A percentile compares a stretch with the other conserved stretches of the same genome.
Evolutionary conservation across 805 yeast genomes (phyloP).

Genomic region (Zygosaccharomyces gambellarensis): DNA sequence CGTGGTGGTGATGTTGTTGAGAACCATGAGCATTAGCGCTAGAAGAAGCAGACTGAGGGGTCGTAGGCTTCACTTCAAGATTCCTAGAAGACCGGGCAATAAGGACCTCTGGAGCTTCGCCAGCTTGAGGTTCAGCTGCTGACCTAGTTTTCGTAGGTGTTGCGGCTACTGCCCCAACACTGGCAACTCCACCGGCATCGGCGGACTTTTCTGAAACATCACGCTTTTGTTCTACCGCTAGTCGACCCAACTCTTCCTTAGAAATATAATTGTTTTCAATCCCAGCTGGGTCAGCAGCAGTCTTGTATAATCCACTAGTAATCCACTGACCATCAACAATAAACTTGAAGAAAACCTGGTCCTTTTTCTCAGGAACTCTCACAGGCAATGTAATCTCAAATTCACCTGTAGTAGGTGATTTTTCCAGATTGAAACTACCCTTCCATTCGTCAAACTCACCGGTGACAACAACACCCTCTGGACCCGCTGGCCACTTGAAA

Average conservation of each 20-base stretch:
- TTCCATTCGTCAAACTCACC: slow-evolving; percentile 71
- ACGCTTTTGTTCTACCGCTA: background rate
- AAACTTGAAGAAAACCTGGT: slow-evolving; percentile 46
- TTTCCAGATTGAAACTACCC: slow-evolving; percentile 54
- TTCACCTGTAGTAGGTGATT: slow-evolving; percentile 50
- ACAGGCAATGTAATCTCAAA: slow-evolving; percentile 57
- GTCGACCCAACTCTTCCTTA: slow-evolving; percentile 9
- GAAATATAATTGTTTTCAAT: slow-evolving; percentile 37
- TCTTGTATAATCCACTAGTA: slow-evolving; percentile 37
- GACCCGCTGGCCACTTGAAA: slow-evolving; percentile 47
- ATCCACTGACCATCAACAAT: slow-evolving; percentile 70
- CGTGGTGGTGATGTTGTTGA: background rate
- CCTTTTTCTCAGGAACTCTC: slow-evolving; percentile 31
- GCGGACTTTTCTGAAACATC: background rate
- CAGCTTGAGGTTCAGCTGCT: background rate
- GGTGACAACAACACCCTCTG: slow-evolving; percentile 55
- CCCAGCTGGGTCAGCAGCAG: slow-evolving; percentile 41
- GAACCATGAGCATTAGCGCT: background rate
- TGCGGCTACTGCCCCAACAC: background rate
- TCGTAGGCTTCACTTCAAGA: background rate
- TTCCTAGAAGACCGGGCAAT: background rate
- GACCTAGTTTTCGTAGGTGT: background rate
- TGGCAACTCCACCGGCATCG: background rate
- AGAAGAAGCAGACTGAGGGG: background rate
- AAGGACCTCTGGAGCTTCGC: background rate